Base-by-base conservation (phyloP, 768 basidiomycete species). In the Agrocybe praecox region DNA sequence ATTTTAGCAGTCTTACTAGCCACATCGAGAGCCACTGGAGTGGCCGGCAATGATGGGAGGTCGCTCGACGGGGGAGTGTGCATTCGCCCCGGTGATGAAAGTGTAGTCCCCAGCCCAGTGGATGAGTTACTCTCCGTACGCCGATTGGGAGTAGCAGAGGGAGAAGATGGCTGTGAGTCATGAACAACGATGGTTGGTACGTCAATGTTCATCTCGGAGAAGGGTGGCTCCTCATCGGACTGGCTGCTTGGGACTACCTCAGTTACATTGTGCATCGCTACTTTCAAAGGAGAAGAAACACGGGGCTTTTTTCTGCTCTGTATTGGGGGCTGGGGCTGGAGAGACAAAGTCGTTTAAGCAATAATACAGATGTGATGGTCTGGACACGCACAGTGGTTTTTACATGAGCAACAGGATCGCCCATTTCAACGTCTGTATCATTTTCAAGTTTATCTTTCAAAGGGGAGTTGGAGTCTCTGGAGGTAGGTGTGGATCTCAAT, bases 211-310 rank as follows among this genome's bases (percentile, higher is more conserved):
- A 44, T 26, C 26, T 29, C 9, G 26, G 26, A 4, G 26, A 36
- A 22, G 34, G 32, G 24, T 48, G 45, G 51, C 26, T 56, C 59
- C 43, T 53, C 88, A 59, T 87, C 84, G 47, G 86, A 87, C 67
- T 87, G 83, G 61, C 87, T 89, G 46, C 85, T 88, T 19, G 83
- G 85, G 8, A 88, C 74, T 18, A 83, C 64, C 26, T 76, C 72
- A 22, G 67, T 65, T 43, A 60, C 26, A 56, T 46, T 46, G 10
- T 26, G 33, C 46, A 29, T 53, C 50, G 59, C 69, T 46, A 64
- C 58, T 1, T 63, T 66, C 24, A 66, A 61, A 7, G 77, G 72
- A 21, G 75, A 63, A 1, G 73, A 73, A 23, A 75, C 52, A 18
- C 77, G 79, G 10, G 67, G 68, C 47, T 73, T 80, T 67, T 78